Evolutionary conservation across 225 moss, liverwort and hornwort species (phyloP).

Genomic region (Bryum argenteum): DNA sequence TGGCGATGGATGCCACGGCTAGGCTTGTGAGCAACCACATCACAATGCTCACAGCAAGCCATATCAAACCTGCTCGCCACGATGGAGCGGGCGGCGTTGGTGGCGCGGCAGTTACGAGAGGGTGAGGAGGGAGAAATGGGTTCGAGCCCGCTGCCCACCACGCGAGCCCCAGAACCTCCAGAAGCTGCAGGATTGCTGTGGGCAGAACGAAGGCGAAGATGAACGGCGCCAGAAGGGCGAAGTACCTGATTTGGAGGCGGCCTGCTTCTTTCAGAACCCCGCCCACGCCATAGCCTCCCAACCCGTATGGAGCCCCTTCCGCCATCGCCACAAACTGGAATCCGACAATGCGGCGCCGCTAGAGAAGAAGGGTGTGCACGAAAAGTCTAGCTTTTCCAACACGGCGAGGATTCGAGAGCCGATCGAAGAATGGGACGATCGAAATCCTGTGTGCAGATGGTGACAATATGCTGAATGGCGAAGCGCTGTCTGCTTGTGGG

Average conservation of each 20-base stretch:
- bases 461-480: too few species aligned
- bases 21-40: constrained; percentile 40
- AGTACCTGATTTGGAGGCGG: constrained; percentile 25
- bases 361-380: too few species aligned
- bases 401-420: too few species aligned
- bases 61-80: neutral
- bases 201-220: constrained; percentile 44
- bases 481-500: too few species aligned
- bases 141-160: constrained; percentile 21
- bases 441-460: too few species aligned
- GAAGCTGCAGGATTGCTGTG: constrained; percentile 28
- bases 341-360: constrained; percentile 2
- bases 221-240: constrained; percentile 39
- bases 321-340: constrained; percentile 32
- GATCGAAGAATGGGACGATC: too few species aligned
- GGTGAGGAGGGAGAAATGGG: constrained; percentile 33
- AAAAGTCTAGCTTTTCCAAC: too few species aligned
- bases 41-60: constrained; percentile 7
- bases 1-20: constrained; percentile 34
- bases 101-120: neutral
- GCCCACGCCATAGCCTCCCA: constrained; percentile 40
- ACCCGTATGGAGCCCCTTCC: constrained; percentile 34
- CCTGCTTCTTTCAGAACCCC: constrained; percentile 44
- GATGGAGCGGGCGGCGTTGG: neutral
- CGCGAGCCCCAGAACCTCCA: constrained; percentile 34